A percentile compares a stretch with the other conserved stretches of the same genome.
phyloP scores from a whole-genome alignment of 305 asterid genomes.

The Rubia peregrina region DNA sequence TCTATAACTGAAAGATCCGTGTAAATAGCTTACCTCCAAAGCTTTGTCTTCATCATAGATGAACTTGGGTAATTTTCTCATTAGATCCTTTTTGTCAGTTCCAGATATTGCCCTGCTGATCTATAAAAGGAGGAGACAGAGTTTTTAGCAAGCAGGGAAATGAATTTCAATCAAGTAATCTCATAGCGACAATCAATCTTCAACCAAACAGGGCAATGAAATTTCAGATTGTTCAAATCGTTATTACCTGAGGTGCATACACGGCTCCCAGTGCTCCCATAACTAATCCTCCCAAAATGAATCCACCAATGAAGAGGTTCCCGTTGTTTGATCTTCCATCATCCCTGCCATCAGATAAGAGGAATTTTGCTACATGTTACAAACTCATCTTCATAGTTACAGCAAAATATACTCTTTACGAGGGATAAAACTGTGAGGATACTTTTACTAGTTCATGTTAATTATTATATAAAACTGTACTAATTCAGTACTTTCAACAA shows the following conservation, averaged over 20 bases:
- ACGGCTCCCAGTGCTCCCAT: conserved; percentile 75
- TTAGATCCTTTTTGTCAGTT: conserved; percentile 65
- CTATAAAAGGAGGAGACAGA: conserved; percentile 29
- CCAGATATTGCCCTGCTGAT: conserved; percentile 61
- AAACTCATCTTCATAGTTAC: background rate
- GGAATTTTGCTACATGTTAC: conserved; percentile 1
- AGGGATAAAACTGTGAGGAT: background rate
- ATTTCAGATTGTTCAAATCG: conserved; percentile 2
- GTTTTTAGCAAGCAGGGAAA: conserved; percentile 5
- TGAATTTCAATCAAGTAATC: conserved; percentile 13
- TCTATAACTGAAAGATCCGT: background rate
- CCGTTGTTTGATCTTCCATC: conserved; percentile 44
- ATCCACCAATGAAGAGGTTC: conserved; percentile 64
- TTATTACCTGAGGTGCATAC: conserved; percentile 77
- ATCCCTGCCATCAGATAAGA: conserved; percentile 42
- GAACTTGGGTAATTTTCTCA: conserved; percentile 82
- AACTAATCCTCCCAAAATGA: conserved; percentile 74
- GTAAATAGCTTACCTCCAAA: conserved; percentile 50
- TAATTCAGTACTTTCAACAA: background rate
- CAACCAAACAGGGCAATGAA: background rate
- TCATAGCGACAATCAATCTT: conserved; percentile 7
- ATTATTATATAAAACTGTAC: background rate
- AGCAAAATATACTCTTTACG: background rate
- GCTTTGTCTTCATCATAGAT: conserved; percentile 79
- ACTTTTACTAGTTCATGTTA: background rate